Evolutionary conservation across 371 early-diverging fungal species (phyloP), one percentile per base, ranked within the genome.

Genomic region (Mucor plumbeus): DNA sequence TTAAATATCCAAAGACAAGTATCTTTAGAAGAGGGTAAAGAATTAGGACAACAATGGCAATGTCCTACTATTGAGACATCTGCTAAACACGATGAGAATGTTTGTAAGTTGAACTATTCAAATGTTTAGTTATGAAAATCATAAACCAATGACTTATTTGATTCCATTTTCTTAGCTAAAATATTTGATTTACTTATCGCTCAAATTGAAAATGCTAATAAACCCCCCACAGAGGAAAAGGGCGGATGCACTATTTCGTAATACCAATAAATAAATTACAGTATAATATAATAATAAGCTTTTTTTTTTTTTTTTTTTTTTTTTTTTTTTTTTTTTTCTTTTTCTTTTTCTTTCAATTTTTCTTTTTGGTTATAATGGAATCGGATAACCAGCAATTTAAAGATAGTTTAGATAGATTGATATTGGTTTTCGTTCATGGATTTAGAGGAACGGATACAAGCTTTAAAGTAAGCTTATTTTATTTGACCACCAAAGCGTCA

Each of bases 61-160:
- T 95, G 95, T 63, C 88, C 92, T 35, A 91, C 88, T 63, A 85
- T 95, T 40, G 97, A 98, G 76, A 87, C 94, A 6, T 94, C 94
- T 8, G 97, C 99, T 0, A 96, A 96, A 74, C 90, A 89, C 64
- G 94, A 96, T 66, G 90, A 91, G 62, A 97, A 97, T 69, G 94
- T 94, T 53, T 85, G 89, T 80, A 88, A 85, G 84, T 82, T 59
- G 38, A 38, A 38, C 11, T 1, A 9, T 38, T 26, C 26, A 26
- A 26, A 38, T 17, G 6, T 36, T 61, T 54, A 35, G 1, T 26
- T 26, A 26, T 26, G 26, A 26, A 26, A 26, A 26, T 26, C 26
- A 3, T 26, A 26, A 26, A 3, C 26, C 3, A 26, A 26, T 26
- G 26, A 26, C 26, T 26, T 26, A 1, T 26, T 26, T 26, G 26